Base-by-base conservation (phyloP, 495 filamentous ascomycete species). In the Hypoxylon rickii region DNA sequence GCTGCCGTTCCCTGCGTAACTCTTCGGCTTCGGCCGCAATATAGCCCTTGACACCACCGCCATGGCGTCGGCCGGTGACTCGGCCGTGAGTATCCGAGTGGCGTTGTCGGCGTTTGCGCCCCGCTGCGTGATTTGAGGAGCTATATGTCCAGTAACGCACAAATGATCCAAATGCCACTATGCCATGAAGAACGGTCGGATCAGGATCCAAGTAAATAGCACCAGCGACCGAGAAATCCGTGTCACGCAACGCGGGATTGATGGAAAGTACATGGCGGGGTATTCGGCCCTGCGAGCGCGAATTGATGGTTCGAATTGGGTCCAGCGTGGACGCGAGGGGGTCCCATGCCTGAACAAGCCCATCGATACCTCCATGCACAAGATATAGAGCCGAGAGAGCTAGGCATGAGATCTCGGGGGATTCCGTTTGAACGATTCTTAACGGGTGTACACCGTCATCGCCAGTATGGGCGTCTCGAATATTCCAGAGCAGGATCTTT, bases 331-430 rank as follows among this genome's bases (percentile, higher is more conserved):
- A 97, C 1, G 88, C 90, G 18, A 98, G 73, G 16, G 89, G 91
- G 76, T 98, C 94, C 95, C 95, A 98, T 4, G 90, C 89, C 66
- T 97, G 94, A 6, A 97, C 92, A 6, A 97, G 82, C 7, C 94
- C 93, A 69, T 98, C 94, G 58, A 89, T 96, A 36, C 94, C 94
- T 20, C 94, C 94, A 69, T 96, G 90, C 1, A 97, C 87, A 19
- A 98, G 71, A 63, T 93, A 91, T 6, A 97, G 77, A 8, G 92
- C 90, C 1, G 92, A 89, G 16, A 96, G 67, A 4, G 87, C 94
- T n/a, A 98, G 71, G 58, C 83, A 90, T 7, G 93, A 87, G 8
- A 98, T 84, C 60, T 89, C 80, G 0, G 94, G 92, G 0, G 94
- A 97, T 18, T 96, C 90, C 0, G 94, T 97, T 54, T 93, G 84